phyloP scores from a whole-genome alignment of 2,329 filamentous ascomycete genomes.

The Eutypa lata region DNA sequence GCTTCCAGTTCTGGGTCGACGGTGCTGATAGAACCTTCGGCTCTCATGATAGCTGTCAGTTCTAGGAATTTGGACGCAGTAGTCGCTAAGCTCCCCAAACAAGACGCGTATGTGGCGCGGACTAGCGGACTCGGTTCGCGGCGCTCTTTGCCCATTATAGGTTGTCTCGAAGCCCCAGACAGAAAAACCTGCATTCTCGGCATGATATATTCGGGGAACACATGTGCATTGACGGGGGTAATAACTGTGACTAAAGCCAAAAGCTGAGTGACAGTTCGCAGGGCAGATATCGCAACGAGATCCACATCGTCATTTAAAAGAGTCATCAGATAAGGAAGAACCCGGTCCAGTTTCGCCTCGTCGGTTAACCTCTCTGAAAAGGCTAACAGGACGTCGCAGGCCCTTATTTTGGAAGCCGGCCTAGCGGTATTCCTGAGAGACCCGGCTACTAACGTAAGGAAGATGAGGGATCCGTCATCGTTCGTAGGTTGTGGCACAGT shows the following conservation, averaged over 20 bases:
- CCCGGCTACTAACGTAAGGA: constrained; percentile 83
- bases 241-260: constrained; percentile 85
- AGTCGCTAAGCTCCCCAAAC: constrained; percentile 81
- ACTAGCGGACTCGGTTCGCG: constrained; percentile 65
- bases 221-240: constrained; percentile 70
- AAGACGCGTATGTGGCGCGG: constrained; percentile 88
- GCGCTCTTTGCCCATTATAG: constrained; percentile 31
- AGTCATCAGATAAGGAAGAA: constrained; percentile 84
- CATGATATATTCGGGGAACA: constrained; percentile 66
- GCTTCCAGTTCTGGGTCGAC: constrained; percentile 78
- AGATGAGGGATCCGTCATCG: constrained; percentile 90
- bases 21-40: constrained; percentile 76
- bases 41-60: constrained; percentile 82
- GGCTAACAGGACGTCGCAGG: constrained; percentile 86
- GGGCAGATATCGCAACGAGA: constrained; percentile 78
- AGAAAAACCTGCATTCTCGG: constrained; percentile 58
- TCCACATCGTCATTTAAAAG: constrained; percentile 80
- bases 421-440: constrained; percentile 87
- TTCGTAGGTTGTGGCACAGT: constrained; percentile 57
- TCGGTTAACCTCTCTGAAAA: constrained; percentile 91
- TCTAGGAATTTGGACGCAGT: constrained; percentile 85
- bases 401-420: constrained; percentile 80
- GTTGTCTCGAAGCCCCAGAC: constrained; percentile 36
- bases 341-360: constrained; percentile 90
- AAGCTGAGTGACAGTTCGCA: constrained; percentile 85